A percentile compares a stretch with the other conserved stretches of the same genome.
Evolutionary conservation across 106 monocot species (phyloP).

Genomic region (Chionographis japonica): DNA sequence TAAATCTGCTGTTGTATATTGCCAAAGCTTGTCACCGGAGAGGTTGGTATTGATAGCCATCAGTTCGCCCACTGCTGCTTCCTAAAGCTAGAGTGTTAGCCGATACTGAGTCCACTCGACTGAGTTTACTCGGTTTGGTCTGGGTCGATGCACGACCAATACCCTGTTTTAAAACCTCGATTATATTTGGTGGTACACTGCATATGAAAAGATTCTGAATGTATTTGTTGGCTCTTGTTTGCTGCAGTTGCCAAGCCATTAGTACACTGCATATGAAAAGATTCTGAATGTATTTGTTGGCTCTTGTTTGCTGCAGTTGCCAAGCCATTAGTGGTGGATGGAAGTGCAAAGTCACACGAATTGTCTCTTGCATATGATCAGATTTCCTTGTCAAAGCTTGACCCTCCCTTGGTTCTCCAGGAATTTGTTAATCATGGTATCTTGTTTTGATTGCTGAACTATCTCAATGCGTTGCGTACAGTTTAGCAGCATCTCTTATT

Average conservation of each 20-base stretch:
- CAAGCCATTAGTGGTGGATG: slow-evolving; percentile 77
- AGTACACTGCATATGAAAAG: slow-evolving; percentile 18
- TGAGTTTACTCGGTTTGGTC: no score
- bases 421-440: slow-evolving; percentile 97
- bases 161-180: no score
- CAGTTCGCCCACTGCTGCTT: no score
- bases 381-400: slow-evolving; percentile 68
- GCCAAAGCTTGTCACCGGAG: background rate
- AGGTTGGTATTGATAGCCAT: no score
- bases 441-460: background rate
- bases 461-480: background rate
- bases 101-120: no score
- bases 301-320: slow-evolving; percentile 50
- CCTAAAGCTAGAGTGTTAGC: no score
- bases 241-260: slow-evolving; percentile 84
- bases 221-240: background rate
- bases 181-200: no score
- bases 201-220: background rate
- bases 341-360: slow-evolving; percentile 80
- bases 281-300: background rate
- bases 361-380: slow-evolving; percentile 79
- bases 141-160: no score
- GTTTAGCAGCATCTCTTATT: background rate
- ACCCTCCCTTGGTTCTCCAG: slow-evolving; percentile 89
- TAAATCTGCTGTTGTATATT: slow-evolving; percentile 14